Percentiles rank a stretch among this genome's conserved stretches.
Conservation (phyloP, 2,329 filamentous ascomycete species). For the Xylaria sp. region DNA sequence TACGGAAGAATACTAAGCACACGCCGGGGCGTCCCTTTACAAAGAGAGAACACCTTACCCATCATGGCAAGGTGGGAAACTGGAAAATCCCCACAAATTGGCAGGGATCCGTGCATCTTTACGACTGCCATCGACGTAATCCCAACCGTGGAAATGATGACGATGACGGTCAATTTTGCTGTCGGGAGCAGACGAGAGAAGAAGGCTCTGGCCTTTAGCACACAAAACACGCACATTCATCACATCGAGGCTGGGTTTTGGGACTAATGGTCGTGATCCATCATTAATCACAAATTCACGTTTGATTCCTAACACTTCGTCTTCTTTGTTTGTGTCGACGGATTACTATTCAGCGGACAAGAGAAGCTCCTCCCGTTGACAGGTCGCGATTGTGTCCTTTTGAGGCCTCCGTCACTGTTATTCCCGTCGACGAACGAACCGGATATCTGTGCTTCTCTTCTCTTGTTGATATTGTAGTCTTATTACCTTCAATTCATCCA, state of each 20-base stretch:
- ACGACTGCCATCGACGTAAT: slow-evolving; percentile 1
- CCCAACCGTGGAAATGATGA: neutral
- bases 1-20: neutral
- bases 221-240: neutral
- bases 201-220: neutral
- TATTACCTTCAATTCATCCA: neutral
- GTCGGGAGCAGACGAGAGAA: neutral
- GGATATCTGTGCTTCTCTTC: too few relatives aligned
- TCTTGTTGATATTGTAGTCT: neutral
- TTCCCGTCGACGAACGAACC: too few relatives aligned
- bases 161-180: neutral
- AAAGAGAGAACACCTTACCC: neutral
- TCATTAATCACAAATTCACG: neutral
- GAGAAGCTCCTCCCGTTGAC: too few relatives aligned
- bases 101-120: neutral
- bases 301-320: too few relatives aligned
- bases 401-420: too few relatives aligned
- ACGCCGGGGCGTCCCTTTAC: neutral
- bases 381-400: too few relatives aligned
- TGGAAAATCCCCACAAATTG: neutral
- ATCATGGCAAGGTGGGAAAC: neutral
- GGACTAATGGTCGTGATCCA: neutral
- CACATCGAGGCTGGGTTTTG: neutral
- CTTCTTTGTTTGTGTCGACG: too few relatives aligned
- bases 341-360: too few relatives aligned